Base-by-base conservation (phyloP, 495 filamentous ascomycete species). In the Penicillium chermesinum region DNA sequence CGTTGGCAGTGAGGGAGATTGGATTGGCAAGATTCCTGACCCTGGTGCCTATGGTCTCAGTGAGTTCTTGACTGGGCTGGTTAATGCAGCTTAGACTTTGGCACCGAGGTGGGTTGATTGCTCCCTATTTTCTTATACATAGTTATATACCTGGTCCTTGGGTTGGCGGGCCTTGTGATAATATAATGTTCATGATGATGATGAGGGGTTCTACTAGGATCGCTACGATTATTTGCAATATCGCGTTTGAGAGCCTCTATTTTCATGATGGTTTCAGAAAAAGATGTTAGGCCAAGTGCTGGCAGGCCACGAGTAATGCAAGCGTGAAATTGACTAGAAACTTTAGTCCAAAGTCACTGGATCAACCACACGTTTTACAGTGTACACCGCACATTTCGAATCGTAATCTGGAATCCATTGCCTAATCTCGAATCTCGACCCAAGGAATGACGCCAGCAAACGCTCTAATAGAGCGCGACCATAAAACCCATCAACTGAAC, bases 41-140 rank as follows among this genome's bases (percentile, higher is more conserved):
- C 93, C 93, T 1, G 93, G 93, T 6, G 93, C 93, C 18, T 86
- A 80, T 75, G 94, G 88, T 33, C 69, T 95, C 55, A 85, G 76
- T 16, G 80, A 83, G 56, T 89, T 98, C 61, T 82, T 95, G 64
- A 68, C 75, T 45, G 93, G 91, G 0, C 49, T 98, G 50, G 86
- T 85, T 0, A 79, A 79, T 35, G 82, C 71, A 32, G 18, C 54
- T 38, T 64, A 51, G 30, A 15, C 38, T 40, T 19, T 5, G 20
- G 20, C 2, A 30, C 14, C 17, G 20, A n/a, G 10, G 9, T 6
- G 19, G 19, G 2, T 41, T 22, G 10, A 12, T 22, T 19, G 16
- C 27, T 41, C 12, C 32, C 15, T 12, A 15, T 19, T 34, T 37
- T 45, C 46, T 22, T 44, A 50, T 57, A 46, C 20, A 55, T 48